These are phyloP conservation scores for Tolypocladium tropicale DNA, from an alignment of 2,329 filamentous ascomycete genomes.

Conservation along the genomic window DNA sequence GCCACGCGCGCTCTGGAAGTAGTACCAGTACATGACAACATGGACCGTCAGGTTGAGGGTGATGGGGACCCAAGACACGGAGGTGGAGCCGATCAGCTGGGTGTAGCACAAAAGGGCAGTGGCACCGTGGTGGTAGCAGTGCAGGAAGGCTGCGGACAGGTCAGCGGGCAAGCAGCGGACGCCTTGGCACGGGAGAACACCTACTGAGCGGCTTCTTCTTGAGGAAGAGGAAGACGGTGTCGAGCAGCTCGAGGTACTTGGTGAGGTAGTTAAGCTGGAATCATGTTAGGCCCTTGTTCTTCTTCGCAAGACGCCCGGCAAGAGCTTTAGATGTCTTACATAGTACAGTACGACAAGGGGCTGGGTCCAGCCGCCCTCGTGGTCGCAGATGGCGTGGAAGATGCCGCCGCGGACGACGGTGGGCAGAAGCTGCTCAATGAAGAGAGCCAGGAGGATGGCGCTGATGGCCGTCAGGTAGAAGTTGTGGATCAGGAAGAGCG, in stretches of 20 bases:
- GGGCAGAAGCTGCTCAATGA: slow-evolving; percentile 82
- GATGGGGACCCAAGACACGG: slow-evolving; percentile 93
- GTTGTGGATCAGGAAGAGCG: slow-evolving; percentile 93
- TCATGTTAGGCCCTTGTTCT: slow-evolving; percentile 25
- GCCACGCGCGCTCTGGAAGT: slow-evolving; percentile 96
- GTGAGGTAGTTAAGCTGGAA: slow-evolving; percentile 89
- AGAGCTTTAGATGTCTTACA: slow-evolving; percentile 44
- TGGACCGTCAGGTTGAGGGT: slow-evolving; percentile 87
- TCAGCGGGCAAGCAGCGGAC: slow-evolving; percentile 15
- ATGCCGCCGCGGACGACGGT: slow-evolving; percentile 71
- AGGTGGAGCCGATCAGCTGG: slow-evolving; percentile 83
- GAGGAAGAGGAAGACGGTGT: slow-evolving; percentile 93
- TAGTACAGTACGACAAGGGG: slow-evolving; percentile 93
- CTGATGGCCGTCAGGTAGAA: slow-evolving; percentile 85
- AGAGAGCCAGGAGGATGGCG: slow-evolving; percentile 68
- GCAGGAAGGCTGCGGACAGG: slow-evolving; percentile 67
- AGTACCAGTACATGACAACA: slow-evolving; percentile 99
- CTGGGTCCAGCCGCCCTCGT: slow-evolving; percentile 82
- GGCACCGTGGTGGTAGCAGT: slow-evolving; percentile 97
- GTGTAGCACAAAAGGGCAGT: slow-evolving; percentile 97
- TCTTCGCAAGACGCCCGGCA: neutral
- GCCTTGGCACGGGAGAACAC: slow-evolving; percentile 3
- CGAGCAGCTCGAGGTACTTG: slow-evolving; percentile 92
- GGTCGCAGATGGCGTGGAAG: slow-evolving; percentile 79
- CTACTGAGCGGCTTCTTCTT: slow-evolving; percentile 94